Evolutionary conservation across 2,329 filamentous ascomycete genomes (phyloP).

Genomic region (Cladophialophora exuberans): DNA sequence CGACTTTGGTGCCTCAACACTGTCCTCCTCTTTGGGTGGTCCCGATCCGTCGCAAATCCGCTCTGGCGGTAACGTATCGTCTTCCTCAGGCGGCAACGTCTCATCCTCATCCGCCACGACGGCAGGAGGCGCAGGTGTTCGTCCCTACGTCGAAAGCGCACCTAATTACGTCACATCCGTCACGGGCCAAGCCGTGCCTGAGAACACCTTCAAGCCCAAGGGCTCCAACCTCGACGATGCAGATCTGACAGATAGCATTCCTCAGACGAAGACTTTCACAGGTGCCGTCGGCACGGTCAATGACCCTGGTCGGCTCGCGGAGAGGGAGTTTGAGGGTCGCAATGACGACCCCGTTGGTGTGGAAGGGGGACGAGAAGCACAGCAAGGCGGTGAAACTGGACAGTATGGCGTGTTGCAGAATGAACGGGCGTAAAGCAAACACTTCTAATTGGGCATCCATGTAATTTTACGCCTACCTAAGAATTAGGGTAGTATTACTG

Average conservation of each 20-base stretch:
- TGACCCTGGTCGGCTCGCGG: conserved; percentile 58
- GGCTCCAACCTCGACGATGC: conserved; percentile 55
- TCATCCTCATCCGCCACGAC: too few relatives aligned
- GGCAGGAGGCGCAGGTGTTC: neutral
- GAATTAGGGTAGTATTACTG: too few relatives aligned
- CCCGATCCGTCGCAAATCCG: conserved; percentile 29
- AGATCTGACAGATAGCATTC: conserved; percentile 35
- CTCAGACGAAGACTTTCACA: conserved; percentile 55
- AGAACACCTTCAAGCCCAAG: conserved; percentile 49
- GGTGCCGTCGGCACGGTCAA: conserved; percentile 57
- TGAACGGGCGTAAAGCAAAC: conserved; percentile 21
- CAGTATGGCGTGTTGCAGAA: conserved; percentile 24
- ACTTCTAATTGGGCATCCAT: too few relatives aligned
- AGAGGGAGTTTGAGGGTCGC: conserved; percentile 39
- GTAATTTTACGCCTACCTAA: too few relatives aligned
- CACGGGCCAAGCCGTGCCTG: conserved; percentile 30
- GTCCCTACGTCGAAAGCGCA: conserved; percentile 29
- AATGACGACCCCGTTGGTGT: conserved; percentile 31
- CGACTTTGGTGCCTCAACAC: conserved; percentile 22
- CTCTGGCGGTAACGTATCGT: too few relatives aligned
- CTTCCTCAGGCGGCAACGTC: neutral
- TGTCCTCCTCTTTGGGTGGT: conserved; percentile 25
- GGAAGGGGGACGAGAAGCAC: conserved; percentile 33
- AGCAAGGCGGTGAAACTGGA: conserved; percentile 13
- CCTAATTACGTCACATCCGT: conserved; percentile 32